Base-by-base conservation (phyloP, 2,329 filamentous ascomycete species). In the Ophiocordyceps camponoti-leonardi region DNA sequence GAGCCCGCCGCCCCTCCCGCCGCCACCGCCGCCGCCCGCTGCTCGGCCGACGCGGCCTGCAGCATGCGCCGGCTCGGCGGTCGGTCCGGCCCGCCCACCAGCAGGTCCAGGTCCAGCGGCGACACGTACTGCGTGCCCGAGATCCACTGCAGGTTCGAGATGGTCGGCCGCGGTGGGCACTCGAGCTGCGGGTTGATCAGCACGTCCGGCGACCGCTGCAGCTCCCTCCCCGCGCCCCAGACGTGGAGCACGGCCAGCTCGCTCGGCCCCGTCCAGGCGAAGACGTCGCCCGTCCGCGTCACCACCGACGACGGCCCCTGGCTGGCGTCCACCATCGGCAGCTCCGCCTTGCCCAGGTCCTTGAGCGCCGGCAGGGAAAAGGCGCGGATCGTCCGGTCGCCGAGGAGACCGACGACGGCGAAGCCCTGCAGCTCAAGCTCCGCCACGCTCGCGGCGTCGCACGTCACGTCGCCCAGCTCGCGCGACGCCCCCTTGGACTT, bases 121-220 rank as follows among this genome's bases (percentile, higher is more conserved):
- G 86, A 86, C 42, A 98, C 75, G 54, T 93, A 83, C 61, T 95
- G 90, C 1, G 90, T 96, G 4, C 92, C 92, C 0, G 87, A 83
- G 45, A 98, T 86, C 92, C 92, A 98, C 63, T 96, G 87, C 35
- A 98, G 64, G 55, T 93, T 94, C 19, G 85, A 93, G 49, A 98
- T 98, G 0, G 87, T 94, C 1, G 92, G 92, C 2, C 92, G 78
- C 13, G 86, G 73, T 2, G 88, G 90, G 20, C 83, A 73, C 16
- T 74, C 58, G 1, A 85, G 73, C 47, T 83, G 71, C 0, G 84
- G 79, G 58, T 96, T 94, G 61, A 85, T 77, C 3, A 98, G 69
- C 8, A 70, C 77, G 58, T 95, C 88, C n/a, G 76, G 64, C 1
- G 67, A 69, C 45, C 72, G 77, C 48, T 73, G 76, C 49, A 85